These are phyloP conservation scores for Cotoneaster glaucophyllus DNA, from an alignment of 306 rosid genomes.

Conservation along the genomic window DNA sequence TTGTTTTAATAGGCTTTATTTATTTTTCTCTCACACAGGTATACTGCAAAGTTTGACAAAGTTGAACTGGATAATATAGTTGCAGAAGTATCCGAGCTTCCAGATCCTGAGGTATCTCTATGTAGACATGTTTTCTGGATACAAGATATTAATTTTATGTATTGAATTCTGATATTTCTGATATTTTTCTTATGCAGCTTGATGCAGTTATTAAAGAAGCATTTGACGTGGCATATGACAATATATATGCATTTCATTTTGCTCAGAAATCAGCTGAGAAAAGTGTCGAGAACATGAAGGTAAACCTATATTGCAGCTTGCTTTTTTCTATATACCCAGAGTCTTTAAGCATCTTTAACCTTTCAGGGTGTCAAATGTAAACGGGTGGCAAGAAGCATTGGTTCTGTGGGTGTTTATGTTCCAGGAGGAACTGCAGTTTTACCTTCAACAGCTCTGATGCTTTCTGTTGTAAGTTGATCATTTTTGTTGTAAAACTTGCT, in stretches of 20 bases:
- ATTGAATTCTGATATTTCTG: constrained; percentile 1
- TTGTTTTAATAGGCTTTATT: neutral
- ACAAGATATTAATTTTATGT: neutral
- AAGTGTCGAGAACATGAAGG: constrained; percentile 89
- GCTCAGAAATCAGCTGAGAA: constrained; percentile 73
- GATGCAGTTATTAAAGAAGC: constrained; percentile 68
- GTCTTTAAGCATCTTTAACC: neutral
- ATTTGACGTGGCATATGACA: constrained; percentile 81
- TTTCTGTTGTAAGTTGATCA: constrained; percentile 72
- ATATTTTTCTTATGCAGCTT: constrained; percentile 50
- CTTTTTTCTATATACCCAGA: neutral
- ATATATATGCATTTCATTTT: constrained; percentile 87
- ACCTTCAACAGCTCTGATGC: constrained; percentile 99
- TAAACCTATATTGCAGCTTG: constrained; percentile 29
- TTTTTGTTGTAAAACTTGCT: neutral
- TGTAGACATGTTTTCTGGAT: neutral
- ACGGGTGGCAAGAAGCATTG: constrained; percentile 90
- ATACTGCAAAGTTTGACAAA: constrained; percentile 75
- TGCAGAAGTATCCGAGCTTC: constrained; percentile 65
- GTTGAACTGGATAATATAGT: constrained; percentile 55
- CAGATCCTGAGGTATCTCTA: constrained; percentile 73
- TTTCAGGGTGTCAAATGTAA: constrained; percentile 94
- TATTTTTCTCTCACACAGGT: constrained; percentile 36
- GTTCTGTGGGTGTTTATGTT: constrained; percentile 94
- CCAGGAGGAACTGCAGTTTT: constrained; percentile 99